Evolutionary conservation across 371 early-diverging fungal species (phyloP), one percentile per base, ranked within the genome.

Genomic region (Homolaphlyctis polyrhiza): DNA sequence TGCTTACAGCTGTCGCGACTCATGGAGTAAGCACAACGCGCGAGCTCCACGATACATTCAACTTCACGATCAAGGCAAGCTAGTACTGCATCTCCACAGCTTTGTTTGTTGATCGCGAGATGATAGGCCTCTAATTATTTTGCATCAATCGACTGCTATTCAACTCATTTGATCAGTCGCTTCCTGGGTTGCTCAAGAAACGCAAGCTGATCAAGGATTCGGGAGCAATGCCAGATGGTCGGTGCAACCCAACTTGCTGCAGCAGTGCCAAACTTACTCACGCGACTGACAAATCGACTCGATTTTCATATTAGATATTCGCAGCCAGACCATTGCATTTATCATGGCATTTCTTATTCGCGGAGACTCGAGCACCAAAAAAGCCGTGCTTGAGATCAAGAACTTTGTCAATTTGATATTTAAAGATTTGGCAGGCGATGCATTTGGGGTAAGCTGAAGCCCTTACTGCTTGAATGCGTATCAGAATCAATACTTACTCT

Each of bases 341-440:
- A 73, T 92, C 8, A 78, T 91, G 25, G 82, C 89, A n/a, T 91
- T 93, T 64, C 78, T 93, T 27, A 77, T 78, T 35, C 79, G 83
- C 36, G 91, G 88, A 0, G 89, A 91, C 68, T 72, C 80, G 3
- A 75, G 70, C 25, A 71, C 87, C 30, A 93, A 90, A 71, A 83
- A 84, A 65, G 80, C 86, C 34, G 64, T 89, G 0, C 66, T 93
- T 35, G 86, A 86, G 64, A 75, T 83, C 32, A 89, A 90, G 48
- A 86, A 90, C 50, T 71, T 89, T 25, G 72, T 88, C 21, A 81
- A 83, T 33, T 62, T 71, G 32, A 79, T 92, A 0, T 86, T 91
- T 64, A 86, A 81, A 47, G 88, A 84, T 11, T 68, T 90, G 11
- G n/a, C 36, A 18, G 71, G 84, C 21, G 93, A 93, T 65, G 72